A percentile compares a stretch with the other conserved stretches of the same genome.
These are phyloP conservation scores for Mortierella claussenii DNA, from an alignment of 192 early-diverging fungal genomes.

Conservation along the genomic window DNA sequence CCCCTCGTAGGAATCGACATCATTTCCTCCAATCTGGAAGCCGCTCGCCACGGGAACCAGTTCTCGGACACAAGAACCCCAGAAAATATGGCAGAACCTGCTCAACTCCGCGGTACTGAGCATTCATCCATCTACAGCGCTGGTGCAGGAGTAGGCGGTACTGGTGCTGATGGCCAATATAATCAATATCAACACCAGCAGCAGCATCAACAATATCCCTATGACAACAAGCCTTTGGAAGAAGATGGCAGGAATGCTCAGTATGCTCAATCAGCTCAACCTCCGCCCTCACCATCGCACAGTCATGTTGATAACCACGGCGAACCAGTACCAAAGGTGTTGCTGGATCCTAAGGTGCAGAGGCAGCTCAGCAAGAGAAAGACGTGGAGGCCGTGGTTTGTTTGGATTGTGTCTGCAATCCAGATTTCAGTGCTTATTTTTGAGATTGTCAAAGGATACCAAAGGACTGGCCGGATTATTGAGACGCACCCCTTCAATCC, in stretches of 20 bases:
- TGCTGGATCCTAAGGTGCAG: slow-evolving; percentile 51
- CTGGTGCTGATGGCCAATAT: neutral
- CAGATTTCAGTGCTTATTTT: slow-evolving; percentile 61
- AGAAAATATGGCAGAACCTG: slow-evolving; percentile 14
- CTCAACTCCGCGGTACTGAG: neutral
- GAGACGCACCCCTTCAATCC: slow-evolving; percentile 76
- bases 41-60: slow-evolving; percentile 10
- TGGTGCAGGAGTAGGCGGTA: slow-evolving; percentile 17
- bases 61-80: slow-evolving; percentile 37
- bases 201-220: slow-evolving; percentile 7
- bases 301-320: neutral
- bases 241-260: neutral
- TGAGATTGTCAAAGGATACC: slow-evolving; percentile 65
- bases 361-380: slow-evolving; percentile 36
- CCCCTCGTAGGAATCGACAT: slow-evolving; percentile 44
- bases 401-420: slow-evolving; percentile 51
- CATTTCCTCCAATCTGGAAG: slow-evolving; percentile 42
- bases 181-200: neutral
- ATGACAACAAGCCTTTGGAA: slow-evolving; percentile 5
- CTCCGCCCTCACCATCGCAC: neutral
- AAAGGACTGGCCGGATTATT: slow-evolving; percentile 70
- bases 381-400: slow-evolving; percentile 56
- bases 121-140: neutral
- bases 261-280: slow-evolving; percentile 6
- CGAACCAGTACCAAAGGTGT: slow-evolving; percentile 38